Conservation (phyloP, 1,139 yeast genomes). For the Kodamaea derodonti region DNA sequence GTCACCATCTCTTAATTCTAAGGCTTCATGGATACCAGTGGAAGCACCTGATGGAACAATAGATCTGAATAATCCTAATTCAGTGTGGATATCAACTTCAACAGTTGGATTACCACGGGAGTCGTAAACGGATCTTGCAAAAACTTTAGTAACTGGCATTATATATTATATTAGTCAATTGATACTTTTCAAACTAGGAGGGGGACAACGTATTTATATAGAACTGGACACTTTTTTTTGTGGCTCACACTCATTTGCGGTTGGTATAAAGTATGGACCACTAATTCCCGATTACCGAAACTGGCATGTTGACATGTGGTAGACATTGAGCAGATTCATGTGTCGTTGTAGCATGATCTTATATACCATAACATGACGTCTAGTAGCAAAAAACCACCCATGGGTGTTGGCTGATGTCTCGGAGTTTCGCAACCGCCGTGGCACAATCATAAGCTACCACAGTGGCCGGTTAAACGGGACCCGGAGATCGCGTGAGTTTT, state of each 20-base stretch:
- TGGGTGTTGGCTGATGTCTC: neutral
- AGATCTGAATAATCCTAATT: constrained; percentile 82
- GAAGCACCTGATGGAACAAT: constrained; percentile 98
- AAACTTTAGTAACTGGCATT: constrained; percentile 54
- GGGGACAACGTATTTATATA: constrained; percentile 1
- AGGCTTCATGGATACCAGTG: constrained; percentile 92
- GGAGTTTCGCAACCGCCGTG: neutral
- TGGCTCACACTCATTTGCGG: neutral
- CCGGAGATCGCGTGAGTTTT: no score
- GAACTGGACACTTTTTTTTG: constrained; percentile 1
- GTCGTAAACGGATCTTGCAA: constrained; percentile 93
- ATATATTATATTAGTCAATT: constrained; percentile 3
- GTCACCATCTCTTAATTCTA: constrained; percentile 94
- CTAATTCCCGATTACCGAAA: constrained; percentile 1
- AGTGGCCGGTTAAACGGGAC: constrained; percentile 1
- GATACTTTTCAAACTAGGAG: constrained; percentile 1
- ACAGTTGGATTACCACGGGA: constrained; percentile 98
- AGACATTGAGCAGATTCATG: no score
- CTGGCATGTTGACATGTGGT: no score
- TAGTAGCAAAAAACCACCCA: no score
- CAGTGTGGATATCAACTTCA: constrained; percentile 88
- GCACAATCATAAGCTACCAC: neutral
- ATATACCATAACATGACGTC: no score
- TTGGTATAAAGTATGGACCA: constrained; percentile 1
- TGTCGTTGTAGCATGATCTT: no score